Conservation (phyloP, 176 grass and related monocot species). For the Tillandsia leiboldiana region DNA sequence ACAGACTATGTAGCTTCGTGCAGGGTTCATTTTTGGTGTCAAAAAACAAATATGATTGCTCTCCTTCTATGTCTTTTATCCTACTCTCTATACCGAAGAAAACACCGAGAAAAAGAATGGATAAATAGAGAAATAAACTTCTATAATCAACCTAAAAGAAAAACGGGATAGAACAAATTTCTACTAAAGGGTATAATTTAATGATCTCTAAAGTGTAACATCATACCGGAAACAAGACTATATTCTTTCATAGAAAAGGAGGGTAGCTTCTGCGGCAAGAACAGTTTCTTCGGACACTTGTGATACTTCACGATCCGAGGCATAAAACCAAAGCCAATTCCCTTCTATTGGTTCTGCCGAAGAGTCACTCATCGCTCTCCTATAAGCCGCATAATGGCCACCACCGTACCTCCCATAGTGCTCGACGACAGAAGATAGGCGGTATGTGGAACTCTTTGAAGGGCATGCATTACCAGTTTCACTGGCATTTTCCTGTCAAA, state of each 20-base stretch:
- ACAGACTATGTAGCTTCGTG: too few species aligned
- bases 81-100: too few species aligned
- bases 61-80: too few species aligned
- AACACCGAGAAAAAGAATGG: too few species aligned
- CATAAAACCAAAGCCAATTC: slow-evolving; percentile 53
- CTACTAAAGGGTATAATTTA: too few species aligned
- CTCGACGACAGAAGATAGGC: slow-evolving; percentile 65
- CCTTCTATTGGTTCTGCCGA: slow-evolving; percentile 15
- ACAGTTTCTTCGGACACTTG: slow-evolving; percentile 53
- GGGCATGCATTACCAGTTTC: slow-evolving; percentile 5
- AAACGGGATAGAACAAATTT: too few species aligned
- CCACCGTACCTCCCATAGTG: slow-evolving; percentile 71
- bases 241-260: slow-evolving; percentile 82
- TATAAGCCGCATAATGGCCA: slow-evolving; percentile 78
- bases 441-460: slow-evolving; percentile 30
- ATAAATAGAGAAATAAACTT: too few species aligned
- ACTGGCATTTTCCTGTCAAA: slow-evolving; percentile 21
- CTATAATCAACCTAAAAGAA: too few species aligned
- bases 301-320: slow-evolving; percentile 57
- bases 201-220: too few species aligned
- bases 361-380: slow-evolving; percentile 34
- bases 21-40: too few species aligned
- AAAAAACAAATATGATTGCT: too few species aligned
- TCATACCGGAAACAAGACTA: slow-evolving; percentile 9
- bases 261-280: slow-evolving; percentile 58